A percentile compares a stretch with the other conserved stretches of the same genome.
These are phyloP conservation scores for Hymenoscyphus fructigenus DNA, from an alignment of 2,329 filamentous ascomycete species.

Conservation along the genomic window DNA sequence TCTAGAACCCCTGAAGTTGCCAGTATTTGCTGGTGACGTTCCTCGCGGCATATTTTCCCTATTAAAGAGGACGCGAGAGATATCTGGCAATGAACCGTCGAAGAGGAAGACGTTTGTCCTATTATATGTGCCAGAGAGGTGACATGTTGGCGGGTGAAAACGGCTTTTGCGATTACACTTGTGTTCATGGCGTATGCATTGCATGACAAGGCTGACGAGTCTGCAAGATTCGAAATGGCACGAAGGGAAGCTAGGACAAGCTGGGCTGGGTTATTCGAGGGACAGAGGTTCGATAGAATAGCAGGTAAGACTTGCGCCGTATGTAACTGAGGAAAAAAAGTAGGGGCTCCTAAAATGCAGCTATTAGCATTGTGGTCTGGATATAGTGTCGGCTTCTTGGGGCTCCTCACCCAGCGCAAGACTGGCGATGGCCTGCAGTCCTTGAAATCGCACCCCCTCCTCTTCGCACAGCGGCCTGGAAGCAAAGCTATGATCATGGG, in stretches of 20 bases:
- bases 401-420: conserved; percentile 71
- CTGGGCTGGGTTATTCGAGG: conserved; percentile 60
- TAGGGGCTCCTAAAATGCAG: conserved; percentile 63
- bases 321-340: conserved; percentile 74
- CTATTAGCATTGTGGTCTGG: conserved; percentile 15
- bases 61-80: conserved; percentile 58
- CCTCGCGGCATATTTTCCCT: conserved; percentile 61
- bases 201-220: conserved; percentile 59
- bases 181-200: conserved; percentile 49
- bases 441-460: conserved; percentile 70
- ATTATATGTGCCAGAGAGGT: conserved; percentile 66
- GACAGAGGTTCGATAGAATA: conserved; percentile 70
- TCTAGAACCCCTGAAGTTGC: conserved; percentile 74
- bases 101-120: conserved; percentile 52
- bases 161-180: conserved; percentile 55
- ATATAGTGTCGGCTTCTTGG: neutral
- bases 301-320: conserved; percentile 65
- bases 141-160: conserved; percentile 65
- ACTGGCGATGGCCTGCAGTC: conserved; percentile 80
- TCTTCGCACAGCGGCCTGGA: conserved; percentile 52
- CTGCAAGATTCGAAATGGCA: conserved; percentile 68
- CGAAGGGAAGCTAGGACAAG: conserved; percentile 73
- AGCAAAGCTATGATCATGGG: conserved; percentile 46
- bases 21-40: conserved; percentile 69
- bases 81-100: conserved; percentile 61